These are phyloP conservation scores for Rhodamnia argentea DNA, from an alignment of 345 rosid genomes.

Conservation along the genomic window DNA sequence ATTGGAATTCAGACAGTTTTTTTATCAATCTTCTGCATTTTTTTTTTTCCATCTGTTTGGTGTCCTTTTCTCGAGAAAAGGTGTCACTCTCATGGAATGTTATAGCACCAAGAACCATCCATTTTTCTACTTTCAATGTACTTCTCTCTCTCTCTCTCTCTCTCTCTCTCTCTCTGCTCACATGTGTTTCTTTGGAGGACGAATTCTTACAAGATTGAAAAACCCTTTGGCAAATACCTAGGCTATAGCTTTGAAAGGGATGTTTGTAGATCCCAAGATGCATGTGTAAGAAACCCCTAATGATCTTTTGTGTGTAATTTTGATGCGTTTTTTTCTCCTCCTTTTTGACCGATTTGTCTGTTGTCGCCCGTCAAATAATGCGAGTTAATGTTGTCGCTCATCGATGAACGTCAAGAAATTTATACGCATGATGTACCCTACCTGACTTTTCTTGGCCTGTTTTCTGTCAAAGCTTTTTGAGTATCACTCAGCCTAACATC, in stretches of 20 bases:
- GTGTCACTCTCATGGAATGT: conserved; percentile 6
- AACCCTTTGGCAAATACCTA: background rate
- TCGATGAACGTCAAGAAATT: background rate
- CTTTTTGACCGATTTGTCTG: background rate
- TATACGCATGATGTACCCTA: background rate
- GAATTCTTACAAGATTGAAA: background rate
- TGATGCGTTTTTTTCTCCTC: background rate
- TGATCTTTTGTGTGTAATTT: background rate
- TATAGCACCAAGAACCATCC: conserved; percentile 13
- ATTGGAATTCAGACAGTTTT: background rate
- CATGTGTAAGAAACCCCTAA: background rate
- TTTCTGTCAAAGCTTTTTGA: background rate
- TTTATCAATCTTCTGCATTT: background rate
- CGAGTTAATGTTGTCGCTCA: background rate
- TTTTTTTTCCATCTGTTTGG: background rate
- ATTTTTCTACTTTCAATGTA: conserved; percentile 23
- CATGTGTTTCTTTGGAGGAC: background rate
- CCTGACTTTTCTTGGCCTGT: background rate
- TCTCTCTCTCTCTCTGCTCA: background rate
- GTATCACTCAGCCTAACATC: background rate
- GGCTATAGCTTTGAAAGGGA: background rate
- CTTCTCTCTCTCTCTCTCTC: background rate
- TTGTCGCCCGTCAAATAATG: background rate
- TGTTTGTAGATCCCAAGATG: background rate
- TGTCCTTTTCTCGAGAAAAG: background rate